Evolutionary conservation across 768 basidiomycete species (phyloP), one percentile per base, ranked within the genome.

Genomic region (Boletus tylopilopsis): DNA sequence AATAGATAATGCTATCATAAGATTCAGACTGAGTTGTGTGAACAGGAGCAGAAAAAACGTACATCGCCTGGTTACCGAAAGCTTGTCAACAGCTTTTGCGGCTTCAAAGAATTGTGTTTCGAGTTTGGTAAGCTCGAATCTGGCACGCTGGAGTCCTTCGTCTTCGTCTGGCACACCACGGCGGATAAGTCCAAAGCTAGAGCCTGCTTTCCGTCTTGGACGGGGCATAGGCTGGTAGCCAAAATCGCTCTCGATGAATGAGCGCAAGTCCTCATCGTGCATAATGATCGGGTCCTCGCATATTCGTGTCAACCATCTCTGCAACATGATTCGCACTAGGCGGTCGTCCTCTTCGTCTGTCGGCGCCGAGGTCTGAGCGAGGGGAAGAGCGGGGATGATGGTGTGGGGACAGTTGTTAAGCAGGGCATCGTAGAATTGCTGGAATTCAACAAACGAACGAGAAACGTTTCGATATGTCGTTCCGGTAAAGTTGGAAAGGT

Each of bases 341-440:
- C 96, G 80, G 67, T 98, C 96, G 68, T 99, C 96, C 70, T 98
- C 96, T 71, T 98, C 96, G 62, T 98, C 96, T 12, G 92, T 94
- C 22, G 92, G 87, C 3, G 96, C 96, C 12, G 94, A 97, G 0
- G 94, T 97, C 57, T 95, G 92, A 0, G 94, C 82, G n/a, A 98
- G 78, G 1, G 96, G 96, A 13, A 99, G 78, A 5, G 96, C 96
- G 8, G 96, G 92, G 15, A 97, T 77, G 59, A 99, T 96, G 23
- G 94, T 95, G 63, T 98, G 96, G 0, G 96, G 96, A 66, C 91
- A 94, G 68, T 81, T 92, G 60, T 86, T 80, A 25, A 93, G 80
- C 58, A 95, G 78, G 41, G 94, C 80, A 41, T 96, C 93, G 59
- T 94, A 92, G 68, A 98, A 92, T 55, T 89, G 82, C 65, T 92